phyloP scores from a whole-genome alignment of 1,284 basidiomycete species.

The Stygiomarasmius scandens region DNA sequence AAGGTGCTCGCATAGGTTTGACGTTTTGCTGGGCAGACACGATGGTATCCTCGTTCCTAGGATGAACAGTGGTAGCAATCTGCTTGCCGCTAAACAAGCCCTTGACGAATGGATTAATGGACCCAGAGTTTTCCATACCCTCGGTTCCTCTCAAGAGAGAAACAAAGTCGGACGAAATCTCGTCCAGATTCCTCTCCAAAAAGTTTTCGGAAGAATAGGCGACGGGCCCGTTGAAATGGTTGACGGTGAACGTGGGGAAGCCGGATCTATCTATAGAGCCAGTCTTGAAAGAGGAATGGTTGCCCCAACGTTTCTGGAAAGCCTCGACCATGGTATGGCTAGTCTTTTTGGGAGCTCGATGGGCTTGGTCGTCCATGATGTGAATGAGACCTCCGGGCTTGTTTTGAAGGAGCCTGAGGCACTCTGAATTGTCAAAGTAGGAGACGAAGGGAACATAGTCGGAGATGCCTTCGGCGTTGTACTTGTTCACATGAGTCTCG shows the following conservation, averaged over 20 bases:
- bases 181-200: constrained; percentile 87
- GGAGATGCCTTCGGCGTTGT: constrained; percentile 82
- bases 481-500: constrained; percentile 80
- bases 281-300: constrained; percentile 87
- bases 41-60: constrained; percentile 91
- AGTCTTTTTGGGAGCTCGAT: constrained; percentile 85
- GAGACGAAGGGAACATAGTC: constrained; percentile 71
- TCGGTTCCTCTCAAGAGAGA: constrained; percentile 82
- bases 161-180: constrained; percentile 91
- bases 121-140: constrained; percentile 54
- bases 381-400: constrained; percentile 90
- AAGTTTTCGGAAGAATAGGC: constrained; percentile 90
- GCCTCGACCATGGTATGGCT: constrained; percentile 96
- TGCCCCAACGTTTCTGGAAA: constrained; percentile 91
- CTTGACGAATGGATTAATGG: constrained; percentile 88
- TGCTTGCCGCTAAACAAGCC: constrained; percentile 86
- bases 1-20: constrained; percentile 91
- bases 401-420: constrained; percentile 84
- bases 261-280: constrained; percentile 78
- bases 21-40: constrained; percentile 91
- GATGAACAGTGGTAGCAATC: constrained; percentile 89
- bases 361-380: constrained; percentile 96
- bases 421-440: constrained; percentile 92
- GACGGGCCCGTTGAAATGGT: constrained; percentile 89
- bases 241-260: constrained; percentile 87